phyloP scores from a whole-genome alignment of 78 protist species.

The Dictyostelium brefeldianum region DNA sequence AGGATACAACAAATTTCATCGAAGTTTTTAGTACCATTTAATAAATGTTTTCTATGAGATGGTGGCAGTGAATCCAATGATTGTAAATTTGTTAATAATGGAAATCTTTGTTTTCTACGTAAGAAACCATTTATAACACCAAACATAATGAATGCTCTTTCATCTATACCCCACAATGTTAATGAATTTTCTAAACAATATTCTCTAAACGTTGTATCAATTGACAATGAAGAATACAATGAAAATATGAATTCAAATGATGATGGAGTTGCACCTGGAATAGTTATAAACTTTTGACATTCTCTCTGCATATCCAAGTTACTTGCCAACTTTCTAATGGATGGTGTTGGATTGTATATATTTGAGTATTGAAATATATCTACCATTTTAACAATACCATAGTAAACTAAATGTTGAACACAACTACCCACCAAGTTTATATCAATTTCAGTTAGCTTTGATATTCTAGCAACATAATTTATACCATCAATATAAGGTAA shows the following conservation, averaged over 20 bases:
- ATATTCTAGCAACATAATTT: constrained; percentile 70
- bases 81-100: constrained; percentile 36
- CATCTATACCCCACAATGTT: constrained; percentile 62
- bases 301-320: constrained; percentile 76
- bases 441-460: constrained; percentile 65
- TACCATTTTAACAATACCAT: constrained; percentile 63
- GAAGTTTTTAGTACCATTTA: constrained; percentile 61
- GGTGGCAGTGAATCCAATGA: constrained; percentile 37
- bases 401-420: constrained; percentile 83
- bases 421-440: constrained; percentile 55
- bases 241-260: constrained; percentile 46
- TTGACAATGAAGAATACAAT: constrained; percentile 21
- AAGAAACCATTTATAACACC: constrained; percentile 73
- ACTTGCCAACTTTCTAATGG: constrained; percentile 48
- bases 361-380: constrained; percentile 78
- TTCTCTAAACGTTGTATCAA: constrained; percentile 59
- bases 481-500: constrained; percentile 83
- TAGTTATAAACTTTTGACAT: constrained; percentile 33
- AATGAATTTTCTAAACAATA: constrained; percentile 66
- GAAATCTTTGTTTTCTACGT: constrained; percentile 74
- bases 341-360: constrained; percentile 70
- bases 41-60: constrained; percentile 45
- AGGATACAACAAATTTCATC: constrained; percentile 82
- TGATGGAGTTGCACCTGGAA: constrained; percentile 39
- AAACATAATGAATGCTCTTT: constrained; percentile 62